Evolutionary conservation across 108 stramenopile genomes (phyloP).

Genomic region (Skeletonema marinoi): DNA sequence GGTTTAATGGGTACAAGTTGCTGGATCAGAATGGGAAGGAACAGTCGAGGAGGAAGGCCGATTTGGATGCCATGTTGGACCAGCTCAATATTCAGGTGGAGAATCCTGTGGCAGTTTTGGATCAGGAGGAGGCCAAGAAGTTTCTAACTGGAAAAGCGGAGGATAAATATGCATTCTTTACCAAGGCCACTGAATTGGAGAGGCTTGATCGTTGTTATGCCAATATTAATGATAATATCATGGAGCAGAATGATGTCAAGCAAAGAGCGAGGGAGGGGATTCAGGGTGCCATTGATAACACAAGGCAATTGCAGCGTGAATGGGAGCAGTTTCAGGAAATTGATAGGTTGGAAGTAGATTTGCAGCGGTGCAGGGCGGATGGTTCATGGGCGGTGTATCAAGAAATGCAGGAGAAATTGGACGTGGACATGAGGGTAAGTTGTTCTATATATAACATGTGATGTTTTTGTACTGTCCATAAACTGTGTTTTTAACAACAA

Average conservation of each 20-base stretch:
- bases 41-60: conserved; percentile 65
- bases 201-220: conserved; percentile 70
- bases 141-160: conserved; percentile 91
- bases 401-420: conserved; percentile 31
- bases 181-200: conserved; percentile 94
- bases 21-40: conserved; percentile 61
- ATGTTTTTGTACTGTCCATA: not conserved
- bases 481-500: too few species aligned
- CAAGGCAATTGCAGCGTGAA: conserved; percentile 60
- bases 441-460: not conserved
- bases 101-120: conserved; percentile 96
- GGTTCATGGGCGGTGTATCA: conserved; percentile 61
- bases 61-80: conserved; percentile 90
- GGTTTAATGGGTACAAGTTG: conserved; percentile 81
- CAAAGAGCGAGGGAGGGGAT: conserved; percentile 44
- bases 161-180: conserved; percentile 96
- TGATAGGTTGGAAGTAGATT: conserved; percentile 68
- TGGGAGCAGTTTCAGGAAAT: conserved; percentile 72
- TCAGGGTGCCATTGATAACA: conserved; percentile 38
- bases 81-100: conserved; percentile 90
- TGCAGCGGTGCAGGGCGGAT: conserved; percentile 37
- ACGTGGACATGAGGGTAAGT: conserved; percentile 44
- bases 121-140: conserved; percentile 98
- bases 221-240: conserved; percentile 52
- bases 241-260: conserved; percentile 48